phyloP scores from a whole-genome alignment of 352 stramenopile species.

The Albugo candida region DNA sequence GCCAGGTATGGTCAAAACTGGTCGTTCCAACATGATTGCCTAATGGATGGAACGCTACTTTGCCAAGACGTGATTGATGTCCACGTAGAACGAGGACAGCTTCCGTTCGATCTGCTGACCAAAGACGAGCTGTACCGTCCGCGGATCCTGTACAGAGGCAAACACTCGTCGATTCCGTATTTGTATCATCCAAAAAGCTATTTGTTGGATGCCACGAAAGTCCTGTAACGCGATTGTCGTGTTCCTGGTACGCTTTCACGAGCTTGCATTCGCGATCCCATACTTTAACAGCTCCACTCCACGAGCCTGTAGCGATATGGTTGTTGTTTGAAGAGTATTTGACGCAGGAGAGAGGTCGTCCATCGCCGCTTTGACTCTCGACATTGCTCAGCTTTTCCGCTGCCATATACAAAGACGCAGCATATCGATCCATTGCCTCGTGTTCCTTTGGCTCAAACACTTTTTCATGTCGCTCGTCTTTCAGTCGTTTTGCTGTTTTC shows the following conservation, averaged over 20 bases:
- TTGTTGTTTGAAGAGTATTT: slow-evolving; percentile 36
- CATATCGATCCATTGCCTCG: slow-evolving; percentile 28
- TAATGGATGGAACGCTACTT: slow-evolving; percentile 89
- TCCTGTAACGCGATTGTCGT: slow-evolving; percentile 76
- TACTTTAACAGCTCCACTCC: slow-evolving; percentile 86
- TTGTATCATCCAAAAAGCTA: slow-evolving; percentile 34
- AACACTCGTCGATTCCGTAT: slow-evolving; percentile 21
- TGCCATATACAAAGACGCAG: slow-evolving; percentile 61
- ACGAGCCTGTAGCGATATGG: slow-evolving; percentile 79
- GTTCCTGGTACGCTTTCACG: slow-evolving; percentile 62
- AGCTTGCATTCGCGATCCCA: slow-evolving; percentile 73
- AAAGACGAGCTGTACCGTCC: slow-evolving; percentile 56
- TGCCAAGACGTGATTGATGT: slow-evolving; percentile 52
- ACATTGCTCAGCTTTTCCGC: slow-evolving; percentile 64
- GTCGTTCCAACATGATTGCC: slow-evolving; percentile 85
- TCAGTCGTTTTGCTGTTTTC: slow-evolving; percentile 33
- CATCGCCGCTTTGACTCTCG: slow-evolving; percentile 89
- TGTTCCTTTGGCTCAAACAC: slow-evolving; percentile 18
- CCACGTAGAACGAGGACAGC: slow-evolving; percentile 39
- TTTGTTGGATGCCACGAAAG: slow-evolving; percentile 58
- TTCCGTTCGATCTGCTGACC: slow-evolving; percentile 31
- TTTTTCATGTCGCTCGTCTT: slow-evolving; percentile 25
- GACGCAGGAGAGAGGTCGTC: slow-evolving; percentile 71
- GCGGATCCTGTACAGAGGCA: slow-evolving; percentile 63
- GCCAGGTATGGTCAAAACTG: slow-evolving; percentile 94